These are phyloP conservation scores for Lasiodiplodia sp. DNA, from an alignment of 2,329 filamentous ascomycete genomes.

Conservation along the genomic window DNA sequence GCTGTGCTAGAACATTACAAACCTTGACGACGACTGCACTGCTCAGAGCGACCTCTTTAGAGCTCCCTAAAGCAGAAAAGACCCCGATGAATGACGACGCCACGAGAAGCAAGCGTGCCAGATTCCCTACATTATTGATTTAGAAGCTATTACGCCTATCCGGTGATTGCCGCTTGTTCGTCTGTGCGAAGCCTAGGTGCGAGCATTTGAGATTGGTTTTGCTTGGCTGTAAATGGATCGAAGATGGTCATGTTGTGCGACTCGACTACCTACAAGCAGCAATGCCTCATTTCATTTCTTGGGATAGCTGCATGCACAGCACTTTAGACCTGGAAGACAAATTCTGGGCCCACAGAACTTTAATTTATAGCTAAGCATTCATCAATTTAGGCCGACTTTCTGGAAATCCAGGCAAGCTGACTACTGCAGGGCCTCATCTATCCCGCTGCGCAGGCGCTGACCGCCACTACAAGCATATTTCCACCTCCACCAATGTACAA, in stretches of 20 bases:
- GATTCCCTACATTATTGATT: neutral
- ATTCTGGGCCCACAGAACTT: neutral
- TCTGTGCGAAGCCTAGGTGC: neutral
- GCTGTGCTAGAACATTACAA: neutral
- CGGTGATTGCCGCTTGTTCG: neutral
- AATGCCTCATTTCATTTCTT: neutral
- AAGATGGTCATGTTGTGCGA: neutral
- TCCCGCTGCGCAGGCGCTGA: slow-evolving; percentile 3
- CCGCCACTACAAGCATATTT: neutral
- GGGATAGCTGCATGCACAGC: slow-evolving; percentile 2
- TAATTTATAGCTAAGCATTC: neutral
- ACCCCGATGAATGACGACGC: neutral
- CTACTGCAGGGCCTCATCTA: slow-evolving; percentile 3
- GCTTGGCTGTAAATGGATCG: neutral
- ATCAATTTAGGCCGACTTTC: neutral
- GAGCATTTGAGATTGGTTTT: neutral
- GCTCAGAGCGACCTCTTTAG: neutral
- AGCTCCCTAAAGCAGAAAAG: neutral
- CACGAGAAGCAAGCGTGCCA: neutral
- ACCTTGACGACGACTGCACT: neutral
- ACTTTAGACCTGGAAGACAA: neutral
- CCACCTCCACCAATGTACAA: neutral
- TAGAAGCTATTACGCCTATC: neutral
- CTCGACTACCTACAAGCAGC: neutral
- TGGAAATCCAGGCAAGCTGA: neutral